phyloP scores from a whole-genome alignment of 257 asterid genomes.

The Fraxinus excelsior region DNA sequence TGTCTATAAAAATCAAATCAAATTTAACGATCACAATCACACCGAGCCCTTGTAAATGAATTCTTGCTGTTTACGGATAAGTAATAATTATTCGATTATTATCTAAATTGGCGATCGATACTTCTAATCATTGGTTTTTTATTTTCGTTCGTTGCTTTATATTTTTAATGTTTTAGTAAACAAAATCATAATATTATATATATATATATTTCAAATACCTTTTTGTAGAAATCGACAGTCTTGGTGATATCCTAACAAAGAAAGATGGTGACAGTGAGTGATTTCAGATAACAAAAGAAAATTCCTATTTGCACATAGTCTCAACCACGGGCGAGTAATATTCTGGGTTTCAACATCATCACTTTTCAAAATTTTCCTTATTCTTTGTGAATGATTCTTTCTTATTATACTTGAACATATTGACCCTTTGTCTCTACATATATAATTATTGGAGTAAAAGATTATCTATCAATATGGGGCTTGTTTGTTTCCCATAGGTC shows the following conservation, averaged over 20 bases:
- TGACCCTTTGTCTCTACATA: constrained; percentile 33
- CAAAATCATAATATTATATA: not conserved
- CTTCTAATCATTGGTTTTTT: no score
- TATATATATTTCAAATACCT: constrained; percentile 32
- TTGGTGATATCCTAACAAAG: constrained; percentile 37
- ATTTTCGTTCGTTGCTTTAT: not conserved
- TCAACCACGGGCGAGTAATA: constrained; percentile 33
- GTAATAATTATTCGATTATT: no score
- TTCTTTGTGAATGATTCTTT: not conserved
- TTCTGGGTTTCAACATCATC: no score
- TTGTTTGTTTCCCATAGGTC: constrained; percentile 14
- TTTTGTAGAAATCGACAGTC: constrained; percentile 59
- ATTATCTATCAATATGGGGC: constrained; percentile 26
- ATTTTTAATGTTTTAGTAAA: no score
- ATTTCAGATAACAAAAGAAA: constrained; percentile 21
- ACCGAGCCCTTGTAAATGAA: no score
- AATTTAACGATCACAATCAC: no score
- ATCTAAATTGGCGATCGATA: no score
- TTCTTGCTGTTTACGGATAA: no score
- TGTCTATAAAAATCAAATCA: no score
- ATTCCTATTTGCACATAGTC: constrained; percentile 10
- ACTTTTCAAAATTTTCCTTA: not conserved
- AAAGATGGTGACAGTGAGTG: constrained; percentile 39
- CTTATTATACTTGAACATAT: constrained; percentile 5
- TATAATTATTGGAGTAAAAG: constrained; percentile 33